These are phyloP conservation scores for Alloteropsis semialata DNA, from an alignment of 176 grass and related monocot species.

Conservation along the genomic window DNA sequence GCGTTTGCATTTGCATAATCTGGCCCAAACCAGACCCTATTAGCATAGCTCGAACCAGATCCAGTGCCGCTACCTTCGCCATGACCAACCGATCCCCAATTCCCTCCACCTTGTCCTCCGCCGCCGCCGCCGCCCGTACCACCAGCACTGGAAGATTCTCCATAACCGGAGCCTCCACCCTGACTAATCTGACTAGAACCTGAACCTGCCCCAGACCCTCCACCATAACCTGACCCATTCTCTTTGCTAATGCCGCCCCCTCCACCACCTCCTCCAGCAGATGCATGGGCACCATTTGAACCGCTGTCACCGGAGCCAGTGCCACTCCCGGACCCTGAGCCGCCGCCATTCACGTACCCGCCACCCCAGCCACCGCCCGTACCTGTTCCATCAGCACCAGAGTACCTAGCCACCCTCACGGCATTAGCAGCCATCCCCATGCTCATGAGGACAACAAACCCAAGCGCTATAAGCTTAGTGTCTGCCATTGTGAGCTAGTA, in stretches of 20 bases:
- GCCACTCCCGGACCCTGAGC: not conserved
- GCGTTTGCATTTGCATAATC: not conserved
- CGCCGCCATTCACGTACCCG: not conserved
- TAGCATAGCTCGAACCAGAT: not conserved
- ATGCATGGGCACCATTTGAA: not conserved
- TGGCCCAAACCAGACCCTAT: not conserved
- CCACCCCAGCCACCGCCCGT: not conserved
- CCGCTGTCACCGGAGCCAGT: not conserved
- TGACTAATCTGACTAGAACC: not conserved
- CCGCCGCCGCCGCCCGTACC: not conserved
- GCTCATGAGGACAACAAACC: slow-evolving; percentile 34
- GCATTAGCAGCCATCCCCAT: slow-evolving; percentile 14
- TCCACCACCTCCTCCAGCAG: not conserved
- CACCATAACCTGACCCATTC: not conserved
- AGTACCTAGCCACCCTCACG: slow-evolving; percentile 24
- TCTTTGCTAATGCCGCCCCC: not conserved
- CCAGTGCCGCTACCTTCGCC: not conserved
- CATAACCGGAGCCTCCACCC: not conserved
- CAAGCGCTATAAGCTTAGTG: slow-evolving; percentile 28
- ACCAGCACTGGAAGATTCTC: not conserved
- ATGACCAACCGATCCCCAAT: not conserved
- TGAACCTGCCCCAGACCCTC: not conserved
- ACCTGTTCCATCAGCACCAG: not conserved
- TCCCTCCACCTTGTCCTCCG: not conserved
- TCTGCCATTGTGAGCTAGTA: slow-evolving; percentile 5